Evolutionary conservation across 345 rosid species (phyloP).

Genomic region (Arabis alpina): DNA sequence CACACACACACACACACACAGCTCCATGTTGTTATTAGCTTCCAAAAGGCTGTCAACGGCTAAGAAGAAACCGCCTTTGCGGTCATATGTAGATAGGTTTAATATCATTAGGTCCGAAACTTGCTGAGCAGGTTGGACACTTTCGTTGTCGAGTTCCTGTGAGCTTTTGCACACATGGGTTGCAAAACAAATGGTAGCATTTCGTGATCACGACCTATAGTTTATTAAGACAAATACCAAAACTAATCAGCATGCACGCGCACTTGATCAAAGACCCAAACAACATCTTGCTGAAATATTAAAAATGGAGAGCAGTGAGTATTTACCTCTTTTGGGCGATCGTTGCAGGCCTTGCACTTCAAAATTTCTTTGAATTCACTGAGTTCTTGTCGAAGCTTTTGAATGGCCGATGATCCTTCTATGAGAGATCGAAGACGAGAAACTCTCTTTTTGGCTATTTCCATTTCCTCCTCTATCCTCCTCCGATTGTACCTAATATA

Average conservation of each 20-base stretch:
- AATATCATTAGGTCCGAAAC: constrained; percentile 88
- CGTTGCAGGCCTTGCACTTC: constrained; percentile 87
- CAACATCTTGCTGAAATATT: neutral
- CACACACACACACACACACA: no score
- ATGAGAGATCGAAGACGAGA: constrained; percentile 57
- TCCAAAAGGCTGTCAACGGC: neutral
- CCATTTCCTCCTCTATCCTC: constrained; percentile 82
- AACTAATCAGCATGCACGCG: constrained; percentile 3
- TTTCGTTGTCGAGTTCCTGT: constrained; percentile 79
- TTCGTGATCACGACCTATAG: constrained; percentile 92
- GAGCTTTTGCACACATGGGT: constrained; percentile 75
- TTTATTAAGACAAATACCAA: constrained; percentile 33
- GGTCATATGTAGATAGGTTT: constrained; percentile 90
- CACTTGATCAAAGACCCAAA: constrained; percentile 1
- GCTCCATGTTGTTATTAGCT: neutral
- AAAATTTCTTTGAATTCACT: constrained; percentile 86
- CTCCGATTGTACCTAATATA: constrained; percentile 68
- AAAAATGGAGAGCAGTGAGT: neutral
- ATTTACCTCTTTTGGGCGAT: constrained; percentile 87
- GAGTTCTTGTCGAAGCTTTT: constrained; percentile 80
- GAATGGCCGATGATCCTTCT: constrained; percentile 72
- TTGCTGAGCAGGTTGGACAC: constrained; percentile 81
- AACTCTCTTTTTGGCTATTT: constrained; percentile 66
- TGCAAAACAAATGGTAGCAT: constrained; percentile 96
- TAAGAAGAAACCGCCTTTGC: neutral